Base-by-base conservation (phyloP, 768 basidiomycete genomes). In the Nidularia pulvinata region DNA sequence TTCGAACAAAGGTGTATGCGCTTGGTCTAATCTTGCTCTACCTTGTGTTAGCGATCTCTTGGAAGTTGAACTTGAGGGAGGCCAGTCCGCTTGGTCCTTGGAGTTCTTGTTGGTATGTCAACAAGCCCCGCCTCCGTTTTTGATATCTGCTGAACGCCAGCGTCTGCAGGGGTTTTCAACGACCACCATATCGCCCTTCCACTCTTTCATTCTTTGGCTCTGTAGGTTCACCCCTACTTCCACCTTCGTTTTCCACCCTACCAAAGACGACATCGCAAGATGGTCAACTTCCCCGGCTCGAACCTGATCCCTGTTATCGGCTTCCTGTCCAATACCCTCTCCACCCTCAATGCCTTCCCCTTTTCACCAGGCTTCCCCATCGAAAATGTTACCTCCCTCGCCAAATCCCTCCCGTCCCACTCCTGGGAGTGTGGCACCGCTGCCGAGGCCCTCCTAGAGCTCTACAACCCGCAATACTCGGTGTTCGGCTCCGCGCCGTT, bases 401-500 rank as follows among this genome's bases (percentile, higher is more conserved):
- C 68, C 9, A 49, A 58, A 42, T 46, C 55, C 10, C 61, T 67
- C 35, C 66, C 68, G 16, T 62, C 61, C 9, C 65, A 68, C 45
- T 67, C 65, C 9, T 69, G 69, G 69, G 69, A 70, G 43, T 66
- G 56, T 47, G 68, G 69, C n/a, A 65, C 67, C 4, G 65, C 67
- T 2, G 43, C 60, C 1, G 52, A 69, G 52, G 63, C 66, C 1
- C 59, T 70, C 4, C 55, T 70, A 3, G 69, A 70, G 53, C 52
- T 69, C 7, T 60, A 65, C 33, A 56, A 59, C 30, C 59, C 69
- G 1, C 52, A 57, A 7, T 35, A 62, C 22, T 66, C 67, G 0
- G 65, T 71, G 19, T 71, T 69, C 51, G 62, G 67, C 3, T 36
- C 57, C 6, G 9, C 30, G 0, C 60, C 70, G 1, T 71, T 71